Base-by-base conservation (phyloP, 2,329 filamentous ascomycete genomes). In the Thielaviopsis populi region DNA sequence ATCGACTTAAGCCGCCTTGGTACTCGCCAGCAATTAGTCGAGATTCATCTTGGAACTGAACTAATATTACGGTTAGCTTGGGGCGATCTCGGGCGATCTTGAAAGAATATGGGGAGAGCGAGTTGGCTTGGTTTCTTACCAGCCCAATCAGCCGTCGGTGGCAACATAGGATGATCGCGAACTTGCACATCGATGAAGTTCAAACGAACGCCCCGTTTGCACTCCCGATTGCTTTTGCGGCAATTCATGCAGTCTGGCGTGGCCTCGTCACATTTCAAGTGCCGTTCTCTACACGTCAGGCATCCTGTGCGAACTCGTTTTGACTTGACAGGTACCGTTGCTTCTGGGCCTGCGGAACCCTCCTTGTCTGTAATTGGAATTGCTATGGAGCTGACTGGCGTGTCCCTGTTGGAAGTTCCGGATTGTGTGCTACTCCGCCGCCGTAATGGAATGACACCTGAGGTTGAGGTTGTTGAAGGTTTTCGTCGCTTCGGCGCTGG, bases 1-100 rank as follows among this genome's bases (percentile, higher is more conserved):
- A 96, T 67, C 83, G 84, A 68, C 83, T 82, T 27, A 86, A 75
- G 0, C 92, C 92, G 3, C 89, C 91, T 62, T 83, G 80, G 72
- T 97, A 97, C 72, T 96, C 91, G 0, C 88, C 92, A 6, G 92
- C 92, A 72, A 96, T 95, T 58, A 88, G 81, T 37, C 91, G 82
- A 24, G 91, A 96, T 72, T 97, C 91, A 71, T 96, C 92, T 70
- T 87, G 81, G 69, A 97, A 96, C 62, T 83, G 80, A 15, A 96
- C 83, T 81, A 15, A 40, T 60, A 48, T 15, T 15, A 42, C 54
- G 17, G 43, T 61, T 48, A 61, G 59, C 48, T 70, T 15, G 13
- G 22, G 17, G 10, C 41, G 13, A 15, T 43, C 13, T 54, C 22
- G 24, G 27, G 24, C 30, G 50, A 54, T 33, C 11, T n/a, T 30